Evolutionary conservation across 2,329 filamentous ascomycete species (phyloP).

Genomic region (Dactylellina cionopaga): DNA sequence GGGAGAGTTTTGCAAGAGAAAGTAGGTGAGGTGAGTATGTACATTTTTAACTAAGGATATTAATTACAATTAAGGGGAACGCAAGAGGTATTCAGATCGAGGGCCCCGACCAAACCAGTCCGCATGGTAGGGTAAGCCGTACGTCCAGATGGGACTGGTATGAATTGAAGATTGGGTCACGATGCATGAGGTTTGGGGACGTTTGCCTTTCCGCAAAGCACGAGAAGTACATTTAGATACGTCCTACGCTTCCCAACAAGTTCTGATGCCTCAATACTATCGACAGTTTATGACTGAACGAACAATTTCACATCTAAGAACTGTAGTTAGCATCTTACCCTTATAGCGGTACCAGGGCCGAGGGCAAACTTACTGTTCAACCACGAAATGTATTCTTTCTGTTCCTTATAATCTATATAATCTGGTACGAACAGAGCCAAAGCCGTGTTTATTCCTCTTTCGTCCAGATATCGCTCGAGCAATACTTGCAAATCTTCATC

Average conservation of each 20-base stretch:
- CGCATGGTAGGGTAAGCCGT: too few relatives aligned
- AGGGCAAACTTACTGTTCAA: slow-evolving; percentile 70
- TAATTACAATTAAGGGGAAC: too few relatives aligned
- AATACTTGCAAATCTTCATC: slow-evolving; percentile 95
- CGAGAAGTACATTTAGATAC: background rate
- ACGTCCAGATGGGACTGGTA: too few relatives aligned
- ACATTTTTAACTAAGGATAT: too few relatives aligned
- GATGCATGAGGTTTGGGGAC: too few relatives aligned
- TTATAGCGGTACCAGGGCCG: background rate
- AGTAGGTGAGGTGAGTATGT: too few relatives aligned
- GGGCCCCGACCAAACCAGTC: too few relatives aligned
- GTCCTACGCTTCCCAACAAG: too few relatives aligned
- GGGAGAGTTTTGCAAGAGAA: too few relatives aligned
- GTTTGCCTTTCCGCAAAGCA: background rate
- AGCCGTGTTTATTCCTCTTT: slow-evolving; percentile 86
- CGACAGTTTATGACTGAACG: slow-evolving; percentile 21
- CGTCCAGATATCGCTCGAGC: slow-evolving; percentile 92
- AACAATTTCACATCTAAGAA: slow-evolving; percentile 42
- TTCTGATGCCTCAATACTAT: background rate
- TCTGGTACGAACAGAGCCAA: slow-evolving; percentile 92
- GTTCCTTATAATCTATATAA: slow-evolving; percentile 98
- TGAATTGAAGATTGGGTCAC: too few relatives aligned
- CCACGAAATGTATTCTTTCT: slow-evolving; percentile 95
- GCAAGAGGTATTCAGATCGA: too few relatives aligned
- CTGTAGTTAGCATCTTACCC: slow-evolving; percentile 1